These are phyloP conservation scores for Apiospora hydei DNA, from an alignment of 2,329 filamentous ascomycete species.

Conservation along the genomic window DNA sequence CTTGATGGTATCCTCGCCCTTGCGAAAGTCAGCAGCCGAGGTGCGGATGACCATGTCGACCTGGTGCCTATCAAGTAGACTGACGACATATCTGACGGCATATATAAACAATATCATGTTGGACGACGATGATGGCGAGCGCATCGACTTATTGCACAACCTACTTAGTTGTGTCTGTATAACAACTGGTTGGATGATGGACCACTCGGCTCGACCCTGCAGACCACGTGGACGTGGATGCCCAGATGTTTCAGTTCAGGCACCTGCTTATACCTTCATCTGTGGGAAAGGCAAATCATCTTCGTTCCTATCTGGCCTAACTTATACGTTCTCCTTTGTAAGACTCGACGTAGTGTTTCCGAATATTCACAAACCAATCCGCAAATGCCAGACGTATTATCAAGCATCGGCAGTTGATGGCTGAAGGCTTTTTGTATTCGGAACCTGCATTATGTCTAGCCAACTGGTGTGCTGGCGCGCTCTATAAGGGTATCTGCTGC, in stretches of 20 bases:
- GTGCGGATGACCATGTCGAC: slow-evolving; percentile 5
- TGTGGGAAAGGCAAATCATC: neutral
- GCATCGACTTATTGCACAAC: neutral
- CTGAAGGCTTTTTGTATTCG: slow-evolving; percentile 10
- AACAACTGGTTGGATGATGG: neutral
- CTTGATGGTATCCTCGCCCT: slow-evolving; percentile 13
- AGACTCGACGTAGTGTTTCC: neutral
- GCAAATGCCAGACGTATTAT: neutral
- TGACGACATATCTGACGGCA: neutral
- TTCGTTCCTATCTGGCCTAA: neutral
- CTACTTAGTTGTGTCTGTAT: neutral
- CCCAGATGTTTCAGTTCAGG: neutral
- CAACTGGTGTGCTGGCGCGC: slow-evolving; percentile 6
- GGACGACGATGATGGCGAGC: neutral
- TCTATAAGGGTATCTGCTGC: slow-evolving; percentile 16
- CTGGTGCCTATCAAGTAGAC: neutral
- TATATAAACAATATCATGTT: neutral
- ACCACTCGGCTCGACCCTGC: neutral
- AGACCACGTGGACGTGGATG: slow-evolving; percentile 2
- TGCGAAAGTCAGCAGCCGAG: neutral
- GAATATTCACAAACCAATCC: neutral
- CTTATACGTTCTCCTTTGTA: neutral
- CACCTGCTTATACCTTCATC: neutral
- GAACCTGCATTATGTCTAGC: slow-evolving; percentile 11
- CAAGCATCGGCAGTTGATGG: neutral